Conservation (phyloP, 108 stramenopile species). For the Chaetoceros muelleri region DNA sequence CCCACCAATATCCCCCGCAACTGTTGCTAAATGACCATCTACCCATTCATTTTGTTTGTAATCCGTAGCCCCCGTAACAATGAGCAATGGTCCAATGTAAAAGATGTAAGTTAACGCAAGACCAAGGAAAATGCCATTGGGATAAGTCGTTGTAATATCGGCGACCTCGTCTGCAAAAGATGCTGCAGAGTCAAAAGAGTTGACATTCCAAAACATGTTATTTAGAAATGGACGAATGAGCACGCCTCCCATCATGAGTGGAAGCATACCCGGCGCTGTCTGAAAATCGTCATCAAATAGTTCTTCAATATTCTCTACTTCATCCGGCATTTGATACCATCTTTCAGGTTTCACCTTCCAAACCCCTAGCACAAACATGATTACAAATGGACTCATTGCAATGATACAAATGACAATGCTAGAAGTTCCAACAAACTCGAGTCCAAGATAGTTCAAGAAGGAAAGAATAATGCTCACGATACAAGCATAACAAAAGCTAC, state of each 20-base stretch:
- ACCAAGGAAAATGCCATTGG: slow-evolving; percentile 29
- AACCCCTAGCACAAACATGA: slow-evolving; percentile 39
- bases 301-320: too few relatives aligned
- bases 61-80: slow-evolving; percentile 29
- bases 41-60: slow-evolving; percentile 33
- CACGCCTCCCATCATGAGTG: slow-evolving; percentile 23
- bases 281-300: slow-evolving; percentile 19
- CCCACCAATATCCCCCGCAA: slow-evolving; percentile 40
- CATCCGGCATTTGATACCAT: slow-evolving; percentile 47
- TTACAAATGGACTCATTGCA: slow-evolving; percentile 47
- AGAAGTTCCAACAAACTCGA: slow-evolving; percentile 40
- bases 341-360: slow-evolving; percentile 28
- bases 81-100: slow-evolving; percentile 41
- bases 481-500: slow-evolving; percentile 8
- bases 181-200: slow-evolving; percentile 49
- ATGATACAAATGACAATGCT: slow-evolving; percentile 31
- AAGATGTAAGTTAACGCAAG: slow-evolving; percentile 16
- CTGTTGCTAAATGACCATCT: slow-evolving; percentile 49
- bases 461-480: slow-evolving; percentile 24
- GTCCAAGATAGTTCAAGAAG: slow-evolving; percentile 43
- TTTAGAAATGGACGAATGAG: slow-evolving; percentile 45
- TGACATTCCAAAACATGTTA: slow-evolving; percentile 61
- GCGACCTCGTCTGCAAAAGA: slow-evolving; percentile 46
- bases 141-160: slow-evolving; percentile 22
- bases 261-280: slow-evolving; percentile 16